phyloP scores from a whole-genome alignment of 805 yeast species.

The Pichia occidentalis region DNA sequence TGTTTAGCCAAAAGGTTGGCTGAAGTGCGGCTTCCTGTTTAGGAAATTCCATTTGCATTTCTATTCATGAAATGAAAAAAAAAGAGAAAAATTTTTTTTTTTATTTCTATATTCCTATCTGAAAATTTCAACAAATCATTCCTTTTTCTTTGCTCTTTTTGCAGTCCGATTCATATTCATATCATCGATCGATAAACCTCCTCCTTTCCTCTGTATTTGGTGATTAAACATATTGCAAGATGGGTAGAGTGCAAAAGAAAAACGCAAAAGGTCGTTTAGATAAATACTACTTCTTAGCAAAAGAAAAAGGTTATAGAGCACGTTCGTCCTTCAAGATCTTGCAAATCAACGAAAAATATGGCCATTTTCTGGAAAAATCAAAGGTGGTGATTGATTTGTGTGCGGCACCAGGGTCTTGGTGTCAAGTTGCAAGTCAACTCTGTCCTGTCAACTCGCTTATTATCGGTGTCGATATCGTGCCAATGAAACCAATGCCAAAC shows the following conservation, averaged over 20 bases:
- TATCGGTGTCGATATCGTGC: constrained; percentile 98
- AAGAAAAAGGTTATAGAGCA: constrained; percentile 97
- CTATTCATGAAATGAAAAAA: too few species aligned
- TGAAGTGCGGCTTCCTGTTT: too few species aligned
- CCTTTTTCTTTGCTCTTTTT: too few species aligned
- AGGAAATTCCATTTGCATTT: too few species aligned
- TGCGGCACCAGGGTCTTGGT: constrained; percentile 99
- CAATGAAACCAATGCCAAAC: constrained; percentile 93
- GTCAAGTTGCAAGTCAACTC: constrained; percentile 93
- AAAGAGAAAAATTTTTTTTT: constrained; percentile 2
- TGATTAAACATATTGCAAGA: constrained; percentile 2
- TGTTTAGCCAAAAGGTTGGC: too few species aligned
- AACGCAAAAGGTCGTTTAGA: constrained; percentile 98
- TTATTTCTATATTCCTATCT: too few species aligned
- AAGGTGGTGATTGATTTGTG: constrained; percentile 96
- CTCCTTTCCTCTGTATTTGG: too few species aligned
- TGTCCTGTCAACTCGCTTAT: constrained; percentile 92
- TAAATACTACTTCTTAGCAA: constrained; percentile 91
- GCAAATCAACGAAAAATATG: constrained; percentile 94
- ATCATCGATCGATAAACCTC: too few species aligned
- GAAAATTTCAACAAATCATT: too few species aligned
- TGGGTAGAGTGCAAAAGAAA: constrained; percentile 83
- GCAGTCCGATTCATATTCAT: too few species aligned
- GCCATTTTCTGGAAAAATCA: constrained; percentile 88
- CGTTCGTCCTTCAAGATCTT: constrained; percentile 95